Conservation (phyloP, 805 yeast genomes). For the Metschnikowia arizonensis region DNA sequence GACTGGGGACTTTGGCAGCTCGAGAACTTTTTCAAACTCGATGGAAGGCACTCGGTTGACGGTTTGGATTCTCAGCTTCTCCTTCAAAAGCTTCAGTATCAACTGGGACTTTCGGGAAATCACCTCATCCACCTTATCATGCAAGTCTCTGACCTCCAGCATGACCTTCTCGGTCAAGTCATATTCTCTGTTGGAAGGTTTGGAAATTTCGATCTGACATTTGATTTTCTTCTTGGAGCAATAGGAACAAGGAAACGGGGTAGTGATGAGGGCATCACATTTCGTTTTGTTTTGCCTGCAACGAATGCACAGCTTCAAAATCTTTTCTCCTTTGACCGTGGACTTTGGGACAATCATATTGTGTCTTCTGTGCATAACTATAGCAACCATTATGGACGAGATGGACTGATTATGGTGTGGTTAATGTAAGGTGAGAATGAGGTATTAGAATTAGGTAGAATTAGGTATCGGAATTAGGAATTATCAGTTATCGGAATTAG, state of each 20-base stretch:
- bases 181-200: constrained; percentile 14
- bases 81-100: constrained; percentile 7
- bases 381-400: constrained; percentile 12
- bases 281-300: constrained; percentile 65
- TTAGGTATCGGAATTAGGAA: too few species aligned
- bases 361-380: constrained; percentile 17
- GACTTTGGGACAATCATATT: constrained; percentile 12
- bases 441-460: too few species aligned
- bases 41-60: background rate
- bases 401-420: too few species aligned
- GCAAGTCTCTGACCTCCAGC: constrained; percentile 15
- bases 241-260: constrained; percentile 55
- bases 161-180: constrained; percentile 14
- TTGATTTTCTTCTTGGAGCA: constrained; percentile 49
- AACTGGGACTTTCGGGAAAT: constrained; percentile 13
- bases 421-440: too few species aligned
- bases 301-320: constrained; percentile 52
- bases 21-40: constrained; percentile 4
- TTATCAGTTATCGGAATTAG: too few species aligned
- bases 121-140: constrained; percentile 12
- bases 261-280: constrained; percentile 52
- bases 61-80: background rate
- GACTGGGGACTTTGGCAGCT: constrained; percentile 1
- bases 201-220: constrained; percentile 54
- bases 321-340: constrained; percentile 15